phyloP scores from a whole-genome alignment of 2,329 filamentous ascomycete species.

The Aspergillus sp. region DNA sequence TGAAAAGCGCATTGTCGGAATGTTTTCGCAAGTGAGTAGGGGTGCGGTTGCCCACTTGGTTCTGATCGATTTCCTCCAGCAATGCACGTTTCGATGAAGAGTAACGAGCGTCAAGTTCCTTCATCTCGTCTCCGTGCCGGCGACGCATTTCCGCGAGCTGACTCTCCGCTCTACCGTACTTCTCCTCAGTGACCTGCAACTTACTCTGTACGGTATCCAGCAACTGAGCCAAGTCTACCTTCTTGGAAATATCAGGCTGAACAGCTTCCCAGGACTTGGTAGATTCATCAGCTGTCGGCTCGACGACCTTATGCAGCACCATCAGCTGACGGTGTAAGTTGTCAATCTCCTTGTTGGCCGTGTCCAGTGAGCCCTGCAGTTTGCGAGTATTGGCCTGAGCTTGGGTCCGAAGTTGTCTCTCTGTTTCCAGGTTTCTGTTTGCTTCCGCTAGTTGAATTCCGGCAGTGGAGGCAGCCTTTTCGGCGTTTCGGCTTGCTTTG shows the following conservation, averaged over 20 bases:
- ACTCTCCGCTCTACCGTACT: constrained; percentile 73
- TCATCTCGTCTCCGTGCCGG: constrained; percentile 66
- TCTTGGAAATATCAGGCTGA: constrained; percentile 62
- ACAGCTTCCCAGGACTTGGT: constrained; percentile 64
- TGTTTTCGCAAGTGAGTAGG: constrained; percentile 65
- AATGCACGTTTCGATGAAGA: constrained; percentile 65
- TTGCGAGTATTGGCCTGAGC: constrained; percentile 81
- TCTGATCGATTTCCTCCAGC: constrained; percentile 82
- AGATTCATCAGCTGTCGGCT: constrained; percentile 66
- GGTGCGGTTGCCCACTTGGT: constrained; percentile 70
- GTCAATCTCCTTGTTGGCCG: constrained; percentile 72
- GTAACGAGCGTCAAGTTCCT: constrained; percentile 58
- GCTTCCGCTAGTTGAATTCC: constrained; percentile 82
- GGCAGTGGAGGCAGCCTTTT: constrained; percentile 76
- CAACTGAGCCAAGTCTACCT: constrained; percentile 75
- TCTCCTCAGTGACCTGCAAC: constrained; percentile 76
- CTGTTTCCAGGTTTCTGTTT: constrained; percentile 84
- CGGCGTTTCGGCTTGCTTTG: constrained; percentile 82
- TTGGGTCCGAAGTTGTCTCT: constrained; percentile 77
- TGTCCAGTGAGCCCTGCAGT: constrained; percentile 73
- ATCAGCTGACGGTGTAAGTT: constrained; percentile 77
- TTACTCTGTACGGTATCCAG: constrained; percentile 86
- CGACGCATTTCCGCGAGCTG: constrained; percentile 75
- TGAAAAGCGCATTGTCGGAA: constrained; percentile 48
- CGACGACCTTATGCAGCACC: constrained; percentile 78